Evolutionary conservation across 176 grass and related monocot species (phyloP), one percentile per base, ranked within the genome.

Genomic region (Carex pumila): DNA sequence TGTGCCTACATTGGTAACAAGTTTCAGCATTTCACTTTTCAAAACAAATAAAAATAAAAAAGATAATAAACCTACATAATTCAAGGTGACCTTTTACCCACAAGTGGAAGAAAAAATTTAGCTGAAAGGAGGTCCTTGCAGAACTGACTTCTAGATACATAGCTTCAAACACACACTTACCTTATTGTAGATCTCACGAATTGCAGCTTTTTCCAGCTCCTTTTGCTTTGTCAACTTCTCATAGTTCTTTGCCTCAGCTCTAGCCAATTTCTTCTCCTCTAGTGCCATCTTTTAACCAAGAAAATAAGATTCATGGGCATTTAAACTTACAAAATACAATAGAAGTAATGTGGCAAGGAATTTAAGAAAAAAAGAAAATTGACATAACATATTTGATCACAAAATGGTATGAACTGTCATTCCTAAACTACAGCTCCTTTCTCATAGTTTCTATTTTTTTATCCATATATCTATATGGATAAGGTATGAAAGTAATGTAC

Each of bases 171-270:
- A 54, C 63, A 39, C 37, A 39, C 37, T 39, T 93, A 98, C 95
- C 95, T 98, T 94, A 58, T 60, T 91, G 45, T 87, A 86, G 50
- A 87, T 66, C 82, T 98, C 95, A 85, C 91, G 77, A 78, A 74
- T 85, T 56, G 60, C 13, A 67, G 83, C 85, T 91, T 94, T 98
- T 80, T 98, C 89, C 61, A 92, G 86, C 59, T 88, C 80, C 65
- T 83, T 93, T 32, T 91, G 92, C 50, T 47, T 86, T 86, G 88
- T 78, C 72, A 85, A 82, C 75, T 92, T 98, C 87, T 91, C 88
- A 5, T 64, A 67, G 22, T 89, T 94, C 86, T 87, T 98, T 80
- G 91, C 82, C 41, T 93, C 80, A 71, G 81, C 70, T 84, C 82
- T 89, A 53, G 50, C 64, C 32, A 81, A 71, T 62, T 91, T 98